Evolutionary conservation across 495 filamentous ascomycete species (phyloP), one percentile per base, ranked within the genome.

Genomic region (Sporormia fimetaria): DNA sequence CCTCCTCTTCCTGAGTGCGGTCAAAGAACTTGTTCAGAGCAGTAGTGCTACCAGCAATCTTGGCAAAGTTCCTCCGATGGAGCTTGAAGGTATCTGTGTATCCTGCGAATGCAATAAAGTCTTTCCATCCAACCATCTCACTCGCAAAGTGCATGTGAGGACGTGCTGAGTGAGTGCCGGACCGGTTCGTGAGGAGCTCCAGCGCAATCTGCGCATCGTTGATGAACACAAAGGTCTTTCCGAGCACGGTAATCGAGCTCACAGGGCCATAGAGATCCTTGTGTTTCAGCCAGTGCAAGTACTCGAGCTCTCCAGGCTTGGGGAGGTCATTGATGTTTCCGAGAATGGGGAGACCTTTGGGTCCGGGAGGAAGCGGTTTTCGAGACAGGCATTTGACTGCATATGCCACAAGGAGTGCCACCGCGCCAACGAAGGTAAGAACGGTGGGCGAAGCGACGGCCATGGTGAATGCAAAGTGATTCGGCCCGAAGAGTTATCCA

Each of bases 151-250:
- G 17, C 25, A 26, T 8, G n/a, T 17, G 8, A 21, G 42, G 42
- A 4, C 42, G 18, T 9, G n/a, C 9, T 4, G 42, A 46, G 18
- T 46, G 22, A 10, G 11, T 46, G 3, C 17, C 15, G 3, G 42
- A 27, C 21, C 45, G 37, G 31, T 44, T 46, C 23, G 26, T 35
- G 36, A 57, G 3, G n/a, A 57, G 21, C 12, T 55, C 52, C 4
- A 33, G 20, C 10, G 52, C 52, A 9, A 42, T 37, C 11, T 55
- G 12, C 23, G 21, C 32, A 42, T 55, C 52, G 15, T 47, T 40
- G 20, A 55, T 37, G 23, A 57, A 47, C n/a, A 57, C 31, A 29
- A 57, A 17, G 2, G 52, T 51, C 33, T 31, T n/a, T 4, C 54
- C 54, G 35, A 55, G 17, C 10, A 55, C 29, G 7, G 27, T 50